Evolutionary conservation across 331 rosid genomes (phyloP).

Genomic region (Rhamnella rubrinervis): DNA sequence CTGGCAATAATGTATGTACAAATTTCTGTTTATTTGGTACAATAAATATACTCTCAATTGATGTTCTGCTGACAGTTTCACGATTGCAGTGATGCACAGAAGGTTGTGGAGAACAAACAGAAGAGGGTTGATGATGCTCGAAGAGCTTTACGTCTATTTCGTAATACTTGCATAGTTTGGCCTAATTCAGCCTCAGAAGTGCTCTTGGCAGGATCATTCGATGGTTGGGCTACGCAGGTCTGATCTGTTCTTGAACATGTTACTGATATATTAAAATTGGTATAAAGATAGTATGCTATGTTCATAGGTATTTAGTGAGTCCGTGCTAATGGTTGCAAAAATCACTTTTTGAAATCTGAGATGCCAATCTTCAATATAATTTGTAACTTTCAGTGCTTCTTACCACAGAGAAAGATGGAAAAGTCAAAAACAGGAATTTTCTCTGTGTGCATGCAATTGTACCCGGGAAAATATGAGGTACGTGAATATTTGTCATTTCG

Average conservation of each 20-base stretch:
- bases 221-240: slow-evolving; percentile 93
- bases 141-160: slow-evolving; percentile 56
- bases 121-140: slow-evolving; percentile 51
- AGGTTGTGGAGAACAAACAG: slow-evolving; percentile 65
- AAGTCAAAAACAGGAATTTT: slow-evolving; percentile 61
- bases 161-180: slow-evolving; percentile 62
- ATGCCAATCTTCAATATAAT: not conserved
- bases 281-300: not conserved
- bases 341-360: not conserved
- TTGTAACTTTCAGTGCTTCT: slow-evolving; percentile 13
- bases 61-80: slow-evolving; percentile 20
- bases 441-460: slow-evolving; percentile 61
- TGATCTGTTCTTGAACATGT: slow-evolving; percentile 14
- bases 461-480: slow-evolving; percentile 95
- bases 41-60: slow-evolving; percentile 6
- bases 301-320: not conserved
- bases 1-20: slow-evolving; percentile 62
- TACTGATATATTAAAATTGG: not conserved
- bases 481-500: slow-evolving; percentile 6
- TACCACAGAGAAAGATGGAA: slow-evolving; percentile 80
- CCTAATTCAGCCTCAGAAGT: slow-evolving; percentile 81
- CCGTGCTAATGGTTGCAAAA: not conserved
- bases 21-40: slow-evolving; percentile 20
- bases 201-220: slow-evolving; percentile 77
- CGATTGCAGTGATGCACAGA: slow-evolving; percentile 59